A percentile compares a stretch with the other conserved stretches of the same genome.
phyloP scores from a whole-genome alignment of 441 rosid genomes.

The Pelargonium exstipulatum region DNA sequence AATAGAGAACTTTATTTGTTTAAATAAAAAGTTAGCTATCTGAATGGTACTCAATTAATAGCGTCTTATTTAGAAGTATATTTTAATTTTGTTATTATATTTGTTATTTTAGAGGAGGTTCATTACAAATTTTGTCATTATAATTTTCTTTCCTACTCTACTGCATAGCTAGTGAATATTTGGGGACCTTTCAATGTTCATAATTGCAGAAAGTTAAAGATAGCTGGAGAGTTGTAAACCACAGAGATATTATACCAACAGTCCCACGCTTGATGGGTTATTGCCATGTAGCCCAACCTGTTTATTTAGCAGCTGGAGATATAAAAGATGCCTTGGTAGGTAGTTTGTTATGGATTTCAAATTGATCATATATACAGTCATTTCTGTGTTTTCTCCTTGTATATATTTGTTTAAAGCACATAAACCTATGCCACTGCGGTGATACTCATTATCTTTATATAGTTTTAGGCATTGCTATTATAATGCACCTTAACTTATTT shows the following conservation, averaged over 20 bases:
- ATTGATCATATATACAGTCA: background rate
- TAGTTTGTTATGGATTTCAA: constrained; percentile 4
- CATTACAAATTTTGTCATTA: background rate
- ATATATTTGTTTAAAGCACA: no score
- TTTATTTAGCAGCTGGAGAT: constrained; percentile 72
- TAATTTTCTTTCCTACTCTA: background rate
- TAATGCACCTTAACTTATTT: background rate
- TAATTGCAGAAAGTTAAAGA: constrained; percentile 74
- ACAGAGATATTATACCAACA: constrained; percentile 92
- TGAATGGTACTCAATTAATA: no score
- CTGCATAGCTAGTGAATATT: constrained; percentile 7
- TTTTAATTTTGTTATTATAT: no score
- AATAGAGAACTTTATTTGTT: no score
- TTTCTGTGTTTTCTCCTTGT: background rate
- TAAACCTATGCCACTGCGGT: no score
- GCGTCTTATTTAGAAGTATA: no score
- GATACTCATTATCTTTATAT: no score
- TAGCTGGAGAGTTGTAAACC: constrained; percentile 94
- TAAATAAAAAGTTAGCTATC: no score
- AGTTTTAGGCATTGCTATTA: background rate
- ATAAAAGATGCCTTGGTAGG: constrained; percentile 57
- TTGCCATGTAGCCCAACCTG: constrained; percentile 90
- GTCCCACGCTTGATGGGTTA: constrained; percentile 96
- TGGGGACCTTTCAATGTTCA: constrained; percentile 15
- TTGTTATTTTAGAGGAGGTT: no score